Percentiles rank a stretch among this genome's conserved stretches.
phyloP scores from a whole-genome alignment of 148 eudicot species.

The Dysphania ambrosioides region DNA sequence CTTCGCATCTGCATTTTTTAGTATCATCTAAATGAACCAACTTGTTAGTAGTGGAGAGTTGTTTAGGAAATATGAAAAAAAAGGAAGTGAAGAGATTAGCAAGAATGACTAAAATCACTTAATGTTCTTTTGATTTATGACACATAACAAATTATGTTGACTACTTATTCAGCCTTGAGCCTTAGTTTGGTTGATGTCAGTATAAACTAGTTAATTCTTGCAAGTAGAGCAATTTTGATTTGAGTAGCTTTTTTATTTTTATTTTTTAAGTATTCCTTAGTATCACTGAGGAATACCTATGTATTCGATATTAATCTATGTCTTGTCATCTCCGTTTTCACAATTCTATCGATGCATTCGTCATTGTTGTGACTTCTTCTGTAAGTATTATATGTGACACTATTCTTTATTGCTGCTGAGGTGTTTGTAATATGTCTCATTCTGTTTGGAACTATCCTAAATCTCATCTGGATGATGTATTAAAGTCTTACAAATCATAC shows the following conservation, averaged over 20 bases:
- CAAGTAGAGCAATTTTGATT: not conserved
- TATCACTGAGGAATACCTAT: not conserved
- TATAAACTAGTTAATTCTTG: not conserved
- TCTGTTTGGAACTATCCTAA: not conserved
- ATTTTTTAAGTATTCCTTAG: not conserved
- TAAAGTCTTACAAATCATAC: not conserved
- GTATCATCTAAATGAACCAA: not conserved
- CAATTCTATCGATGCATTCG: not conserved
- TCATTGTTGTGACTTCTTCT: not conserved
- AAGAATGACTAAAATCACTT: not conserved
- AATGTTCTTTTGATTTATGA: not conserved
- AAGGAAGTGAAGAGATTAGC: not conserved
- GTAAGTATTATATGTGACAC: not conserved
- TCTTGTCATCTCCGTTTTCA: not conserved
- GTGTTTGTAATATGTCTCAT: not conserved
- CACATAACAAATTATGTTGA: not conserved
- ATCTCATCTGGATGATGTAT: not conserved
- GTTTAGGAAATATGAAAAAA: not conserved
- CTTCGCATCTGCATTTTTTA: not conserved
- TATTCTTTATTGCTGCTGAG: not conserved
- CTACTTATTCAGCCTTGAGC: not conserved
- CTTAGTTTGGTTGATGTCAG: not conserved
- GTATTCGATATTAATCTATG: not conserved
- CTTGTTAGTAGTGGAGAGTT: not conserved
- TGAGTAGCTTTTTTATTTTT: not conserved